Conservation (phyloP, 176 grass and related monocot species). For the Zea luxurians region DNA sequence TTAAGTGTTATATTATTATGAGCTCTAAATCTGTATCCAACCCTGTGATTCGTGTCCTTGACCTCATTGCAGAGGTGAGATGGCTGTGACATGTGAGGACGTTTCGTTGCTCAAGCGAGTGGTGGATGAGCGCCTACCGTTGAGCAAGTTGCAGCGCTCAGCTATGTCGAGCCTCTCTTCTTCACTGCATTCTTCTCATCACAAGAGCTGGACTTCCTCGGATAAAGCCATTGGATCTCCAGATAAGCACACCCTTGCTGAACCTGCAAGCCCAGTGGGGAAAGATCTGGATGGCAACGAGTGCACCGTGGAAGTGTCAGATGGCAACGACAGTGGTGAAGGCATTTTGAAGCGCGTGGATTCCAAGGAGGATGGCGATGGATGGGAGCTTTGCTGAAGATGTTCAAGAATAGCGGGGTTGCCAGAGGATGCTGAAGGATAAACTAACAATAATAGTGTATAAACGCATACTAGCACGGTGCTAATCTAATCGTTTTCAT, state of each 20-base stretch:
- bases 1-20: not conserved
- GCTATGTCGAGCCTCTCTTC: constrained; percentile 48
- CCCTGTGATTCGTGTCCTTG: constrained; percentile 26
- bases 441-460: constrained; percentile 8
- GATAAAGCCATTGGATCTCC: constrained; percentile 29
- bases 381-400: constrained; percentile 51
- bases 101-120: constrained; percentile 50
- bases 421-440: not conserved
- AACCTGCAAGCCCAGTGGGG: not conserved
- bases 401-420: not conserved
- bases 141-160: constrained; percentile 50
- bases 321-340: not conserved
- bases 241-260: constrained; percentile 31
- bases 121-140: constrained; percentile 45
- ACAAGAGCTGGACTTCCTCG: constrained; percentile 41
- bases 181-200: constrained; percentile 43
- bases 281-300: not conserved
- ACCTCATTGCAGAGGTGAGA: constrained; percentile 52
- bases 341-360: not conserved
- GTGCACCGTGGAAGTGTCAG: constrained; percentile 4
- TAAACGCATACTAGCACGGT: not conserved
- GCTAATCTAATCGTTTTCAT: not conserved
- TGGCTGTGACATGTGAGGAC: constrained; percentile 54
- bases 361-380: constrained; percentile 39
- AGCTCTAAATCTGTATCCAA: not conserved